phyloP scores from a whole-genome alignment of 2,329 filamentous ascomycete genomes.

The Cryphonectria japonica region DNA sequence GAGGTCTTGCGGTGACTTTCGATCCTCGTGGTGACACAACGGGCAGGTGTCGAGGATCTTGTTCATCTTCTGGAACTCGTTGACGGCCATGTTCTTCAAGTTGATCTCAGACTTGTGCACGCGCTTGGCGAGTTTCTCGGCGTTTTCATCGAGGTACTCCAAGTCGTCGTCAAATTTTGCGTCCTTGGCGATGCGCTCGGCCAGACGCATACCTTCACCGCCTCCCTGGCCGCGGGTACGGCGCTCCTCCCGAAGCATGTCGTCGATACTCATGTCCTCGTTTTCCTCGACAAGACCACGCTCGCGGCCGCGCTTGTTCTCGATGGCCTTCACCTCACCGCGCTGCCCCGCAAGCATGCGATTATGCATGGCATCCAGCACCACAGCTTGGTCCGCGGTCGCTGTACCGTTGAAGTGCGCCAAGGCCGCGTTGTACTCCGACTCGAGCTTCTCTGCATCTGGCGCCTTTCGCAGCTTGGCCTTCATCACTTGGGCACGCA shows the following conservation, averaged over 20 bases:
- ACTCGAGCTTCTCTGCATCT: slow-evolving; percentile 76
- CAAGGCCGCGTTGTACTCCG: slow-evolving; percentile 79
- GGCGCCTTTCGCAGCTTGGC: slow-evolving; percentile 82
- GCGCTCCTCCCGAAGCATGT: slow-evolving; percentile 95
- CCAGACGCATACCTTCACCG: slow-evolving; percentile 80
- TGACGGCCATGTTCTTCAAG: slow-evolving; percentile 84
- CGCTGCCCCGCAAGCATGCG: slow-evolving; percentile 78
- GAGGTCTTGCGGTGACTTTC: slow-evolving; percentile 61
- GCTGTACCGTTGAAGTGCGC: slow-evolving; percentile 58
- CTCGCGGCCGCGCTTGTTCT: slow-evolving; percentile 81
- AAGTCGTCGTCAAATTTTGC: slow-evolving; percentile 87
- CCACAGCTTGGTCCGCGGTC: slow-evolving; percentile 67
- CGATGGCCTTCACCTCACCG: slow-evolving; percentile 75
- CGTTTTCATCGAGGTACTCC: slow-evolving; percentile 98
- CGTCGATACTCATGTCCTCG: slow-evolving; percentile 92
- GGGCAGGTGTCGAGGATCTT: slow-evolving; percentile 84
- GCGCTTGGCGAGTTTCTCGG: slow-evolving; percentile 81
- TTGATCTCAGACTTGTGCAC: slow-evolving; percentile 88
- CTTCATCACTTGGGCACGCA: slow-evolving; percentile 95
- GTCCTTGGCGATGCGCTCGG: slow-evolving; percentile 93
- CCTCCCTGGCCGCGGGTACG: slow-evolving; percentile 77
- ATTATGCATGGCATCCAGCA: slow-evolving; percentile 86
- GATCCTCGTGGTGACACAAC: slow-evolving; percentile 90
- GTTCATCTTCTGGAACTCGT: slow-evolving; percentile 88
- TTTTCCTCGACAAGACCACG: slow-evolving; percentile 87